Conservation (phyloP, 306 rosid genomes). For the Crataegus laevigata region DNA sequence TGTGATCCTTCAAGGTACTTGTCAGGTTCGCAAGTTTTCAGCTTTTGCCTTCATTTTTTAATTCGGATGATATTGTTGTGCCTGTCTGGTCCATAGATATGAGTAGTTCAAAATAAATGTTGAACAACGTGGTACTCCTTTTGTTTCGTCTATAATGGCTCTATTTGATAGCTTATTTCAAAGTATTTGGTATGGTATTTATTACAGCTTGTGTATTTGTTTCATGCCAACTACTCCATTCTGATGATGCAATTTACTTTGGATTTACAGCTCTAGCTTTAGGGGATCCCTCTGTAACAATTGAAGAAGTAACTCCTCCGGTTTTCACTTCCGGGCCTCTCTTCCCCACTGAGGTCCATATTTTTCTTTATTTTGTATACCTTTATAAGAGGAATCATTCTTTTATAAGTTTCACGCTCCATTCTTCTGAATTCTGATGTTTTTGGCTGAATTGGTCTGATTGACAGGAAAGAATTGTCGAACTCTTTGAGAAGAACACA, state of each 20-base stretch:
- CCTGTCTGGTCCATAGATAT: neutral
- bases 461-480: constrained; percentile 75
- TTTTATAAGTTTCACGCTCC: neutral
- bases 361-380: constrained; percentile 11
- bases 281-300: constrained; percentile 76
- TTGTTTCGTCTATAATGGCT: neutral
- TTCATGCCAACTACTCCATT: neutral
- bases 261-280: constrained; percentile 71
- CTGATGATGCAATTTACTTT: constrained; percentile 19
- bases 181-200: neutral
- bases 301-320: constrained; percentile 77
- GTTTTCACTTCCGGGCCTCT: constrained; percentile 60
- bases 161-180: neutral
- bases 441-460: constrained; percentile 8
- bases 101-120: neutral
- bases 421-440: neutral
- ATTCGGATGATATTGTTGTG: neutral
- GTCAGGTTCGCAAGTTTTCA: constrained; percentile 73
- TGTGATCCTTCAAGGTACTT: constrained; percentile 86
- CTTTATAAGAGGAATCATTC: neutral
- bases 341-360: constrained; percentile 74
- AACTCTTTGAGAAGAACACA: constrained; percentile 80
- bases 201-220: neutral
- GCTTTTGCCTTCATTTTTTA: constrained; percentile 14
- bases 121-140: neutral